These are phyloP conservation scores for Hibiscus trionum DNA, from an alignment of 345 rosid genomes.

Conservation along the genomic window DNA sequence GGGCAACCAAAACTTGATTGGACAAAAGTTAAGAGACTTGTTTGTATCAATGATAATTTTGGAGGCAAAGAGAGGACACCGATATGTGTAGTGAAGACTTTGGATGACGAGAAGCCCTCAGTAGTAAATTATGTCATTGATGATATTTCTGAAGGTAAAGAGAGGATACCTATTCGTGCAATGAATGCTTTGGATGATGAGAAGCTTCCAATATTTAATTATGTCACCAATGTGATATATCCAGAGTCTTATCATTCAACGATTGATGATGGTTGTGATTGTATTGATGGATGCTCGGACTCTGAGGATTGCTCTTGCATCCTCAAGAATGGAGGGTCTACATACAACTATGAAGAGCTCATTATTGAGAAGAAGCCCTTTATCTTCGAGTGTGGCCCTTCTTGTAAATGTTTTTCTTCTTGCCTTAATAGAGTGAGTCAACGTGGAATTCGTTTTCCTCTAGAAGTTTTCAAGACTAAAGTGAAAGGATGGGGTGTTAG, in stretches of 20 bases:
- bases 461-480: constrained; percentile 69
- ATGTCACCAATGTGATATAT: constrained; percentile 41
- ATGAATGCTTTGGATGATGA: constrained; percentile 63
- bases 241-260: constrained; percentile 34
- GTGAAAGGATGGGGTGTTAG: constrained; percentile 90
- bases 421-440: constrained; percentile 77
- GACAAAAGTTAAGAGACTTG: constrained; percentile 37
- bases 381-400: constrained; percentile 74
- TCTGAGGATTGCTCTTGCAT: constrained; percentile 42
- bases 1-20: constrained; percentile 67
- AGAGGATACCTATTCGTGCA: constrained; percentile 50
- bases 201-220: constrained; percentile 55
- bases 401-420: constrained; percentile 62
- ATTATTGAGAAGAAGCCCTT: constrained; percentile 48
- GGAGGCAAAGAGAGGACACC: constrained; percentile 55
- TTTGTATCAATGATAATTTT: constrained; percentile 50
- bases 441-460: constrained; percentile 54
- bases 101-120: constrained; percentile 26
- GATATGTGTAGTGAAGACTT: constrained; percentile 47
- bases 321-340: constrained; percentile 55
- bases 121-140: constrained; percentile 37
- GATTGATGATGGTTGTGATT: constrained; percentile 39
- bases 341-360: constrained; percentile 61
- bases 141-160: constrained; percentile 56
- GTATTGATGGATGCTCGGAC: constrained; percentile 49